Conservation (phyloP, 2,329 filamentous ascomycete species). For the Exutisphaerella laricina region DNA sequence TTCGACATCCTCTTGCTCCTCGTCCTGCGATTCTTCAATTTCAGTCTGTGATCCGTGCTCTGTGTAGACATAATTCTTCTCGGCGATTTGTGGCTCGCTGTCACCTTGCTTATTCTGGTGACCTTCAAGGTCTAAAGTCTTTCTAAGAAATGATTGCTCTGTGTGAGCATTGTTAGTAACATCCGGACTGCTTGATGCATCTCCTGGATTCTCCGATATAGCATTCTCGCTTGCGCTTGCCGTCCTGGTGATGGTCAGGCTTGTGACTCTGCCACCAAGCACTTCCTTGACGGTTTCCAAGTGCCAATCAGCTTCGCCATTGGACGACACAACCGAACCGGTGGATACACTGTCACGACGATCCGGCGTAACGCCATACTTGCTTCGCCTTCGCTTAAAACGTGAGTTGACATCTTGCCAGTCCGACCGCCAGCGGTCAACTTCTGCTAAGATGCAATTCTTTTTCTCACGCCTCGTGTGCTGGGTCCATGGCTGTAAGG, state of each 20-base stretch:
- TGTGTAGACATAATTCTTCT: constrained; percentile 2
- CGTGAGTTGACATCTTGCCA: constrained; percentile 34
- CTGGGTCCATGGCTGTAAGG: constrained; percentile 7
- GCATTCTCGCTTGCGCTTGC: neutral
- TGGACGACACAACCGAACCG: constrained; percentile 8
- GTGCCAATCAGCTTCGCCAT: constrained; percentile 24
- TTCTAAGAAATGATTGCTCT: constrained; percentile 4
- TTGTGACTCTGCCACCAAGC: constrained; percentile 20
- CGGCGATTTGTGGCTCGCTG: constrained; percentile 13
- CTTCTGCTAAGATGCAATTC: constrained; percentile 26
- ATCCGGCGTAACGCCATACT: constrained; percentile 26
- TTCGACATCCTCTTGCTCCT: constrained; percentile 9
- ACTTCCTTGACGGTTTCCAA: constrained; percentile 25
- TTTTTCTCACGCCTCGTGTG: constrained; percentile 12
- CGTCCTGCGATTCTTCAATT: constrained; percentile 2
- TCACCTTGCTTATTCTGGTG: constrained; percentile 5
- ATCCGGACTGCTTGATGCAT: neutral
- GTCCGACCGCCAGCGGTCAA: constrained; percentile 34
- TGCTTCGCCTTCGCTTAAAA: constrained; percentile 27
- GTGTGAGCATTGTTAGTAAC: neutral
- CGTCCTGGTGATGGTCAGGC: constrained; percentile 24
- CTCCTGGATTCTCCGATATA: neutral
- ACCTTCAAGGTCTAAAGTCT: constrained; percentile 7
- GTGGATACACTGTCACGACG: constrained; percentile 10
- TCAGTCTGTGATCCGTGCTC: constrained; percentile 8